phyloP scores from a whole-genome alignment of 352 stramenopile species.

The Pythium aquatile region DNA sequence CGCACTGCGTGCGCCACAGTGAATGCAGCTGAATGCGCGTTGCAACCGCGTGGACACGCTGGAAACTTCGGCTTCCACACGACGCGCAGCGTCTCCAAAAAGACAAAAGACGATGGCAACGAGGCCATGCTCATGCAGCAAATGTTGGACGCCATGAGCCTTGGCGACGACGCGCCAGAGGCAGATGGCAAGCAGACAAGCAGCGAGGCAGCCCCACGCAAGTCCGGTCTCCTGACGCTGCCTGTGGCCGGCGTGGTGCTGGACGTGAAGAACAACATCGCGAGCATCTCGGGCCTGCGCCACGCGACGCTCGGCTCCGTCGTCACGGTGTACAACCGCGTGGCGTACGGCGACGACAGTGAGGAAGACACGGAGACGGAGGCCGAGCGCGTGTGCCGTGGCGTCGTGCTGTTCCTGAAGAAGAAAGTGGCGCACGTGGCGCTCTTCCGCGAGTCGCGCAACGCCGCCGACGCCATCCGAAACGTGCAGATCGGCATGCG shows the following conservation, averaged over 20 bases:
- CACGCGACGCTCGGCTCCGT: conserved; percentile 73
- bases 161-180: conserved; percentile 31
- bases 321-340: conserved; percentile 40
- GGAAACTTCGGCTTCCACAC: conserved; percentile 5
- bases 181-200: neutral
- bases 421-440: conserved; percentile 47
- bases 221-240: conserved; percentile 28
- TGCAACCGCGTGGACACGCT: neutral
- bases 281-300: conserved; percentile 68
- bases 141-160: conserved; percentile 64
- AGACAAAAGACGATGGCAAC: conserved; percentile 36
- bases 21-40: neutral
- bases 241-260: conserved; percentile 53
- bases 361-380: neutral
- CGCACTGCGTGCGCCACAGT: neutral
- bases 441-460: conserved; percentile 39
- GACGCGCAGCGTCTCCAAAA: conserved; percentile 22
- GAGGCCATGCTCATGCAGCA: conserved; percentile 66
- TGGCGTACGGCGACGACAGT: conserved; percentile 16
- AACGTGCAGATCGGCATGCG: conserved; percentile 54
- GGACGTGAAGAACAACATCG: conserved; percentile 69
- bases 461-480: conserved; percentile 22
- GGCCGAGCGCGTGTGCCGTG: conserved; percentile 20
- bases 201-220: conserved; percentile 18
- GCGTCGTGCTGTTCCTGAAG: conserved; percentile 30